A percentile compares a stretch with the other conserved stretches of the same genome.
phyloP scores from a whole-genome alignment of 2,329 filamentous ascomycete genomes.

The Alternaria longipes region DNA sequence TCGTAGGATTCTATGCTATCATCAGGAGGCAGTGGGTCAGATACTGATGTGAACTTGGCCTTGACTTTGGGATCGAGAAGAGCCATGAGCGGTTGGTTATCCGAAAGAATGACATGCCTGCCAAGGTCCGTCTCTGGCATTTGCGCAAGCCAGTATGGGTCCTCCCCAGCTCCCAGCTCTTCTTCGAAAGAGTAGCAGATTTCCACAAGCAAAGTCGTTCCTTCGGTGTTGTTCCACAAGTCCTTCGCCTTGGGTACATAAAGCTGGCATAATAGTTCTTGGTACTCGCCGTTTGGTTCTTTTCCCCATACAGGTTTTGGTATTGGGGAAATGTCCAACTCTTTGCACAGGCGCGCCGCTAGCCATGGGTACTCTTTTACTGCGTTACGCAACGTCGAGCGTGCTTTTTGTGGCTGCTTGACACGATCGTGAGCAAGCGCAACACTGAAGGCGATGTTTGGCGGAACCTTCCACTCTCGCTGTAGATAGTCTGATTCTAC shows the following conservation, averaged over 20 bases:
- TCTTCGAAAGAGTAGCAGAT: conserved; percentile 64
- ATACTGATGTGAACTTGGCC: conserved; percentile 65
- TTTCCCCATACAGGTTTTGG: conserved; percentile 86
- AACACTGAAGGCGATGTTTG: conserved; percentile 78
- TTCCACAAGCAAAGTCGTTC: conserved; percentile 72
- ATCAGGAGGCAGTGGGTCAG: conserved; percentile 81
- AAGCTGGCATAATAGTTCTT: conserved; percentile 76
- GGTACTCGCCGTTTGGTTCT: conserved; percentile 69
- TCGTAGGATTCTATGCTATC: conserved; percentile 50
- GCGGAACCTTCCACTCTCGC: conserved; percentile 63
- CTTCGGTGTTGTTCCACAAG: conserved; percentile 83
- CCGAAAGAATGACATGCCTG: conserved; percentile 80
- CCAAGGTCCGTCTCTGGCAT: conserved; percentile 63
- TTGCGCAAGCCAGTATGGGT: conserved; percentile 44
- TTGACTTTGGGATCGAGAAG: conserved; percentile 74
- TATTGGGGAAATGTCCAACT: conserved; percentile 76
- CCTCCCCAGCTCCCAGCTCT: conserved; percentile 32
- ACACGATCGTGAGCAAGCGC: conserved; percentile 79
- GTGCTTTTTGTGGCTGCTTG: conserved; percentile 71
- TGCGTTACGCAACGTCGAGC: conserved; percentile 70
- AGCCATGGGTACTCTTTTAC: conserved; percentile 85
- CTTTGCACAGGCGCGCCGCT: conserved; percentile 80
- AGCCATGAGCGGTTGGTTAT: conserved; percentile 74
- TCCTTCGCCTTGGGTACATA: conserved; percentile 82
- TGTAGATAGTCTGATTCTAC: conserved; percentile 61